phyloP scores from a whole-genome alignment of 768 basidiomycete genomes.

The Pisolithus orientalis region DNA sequence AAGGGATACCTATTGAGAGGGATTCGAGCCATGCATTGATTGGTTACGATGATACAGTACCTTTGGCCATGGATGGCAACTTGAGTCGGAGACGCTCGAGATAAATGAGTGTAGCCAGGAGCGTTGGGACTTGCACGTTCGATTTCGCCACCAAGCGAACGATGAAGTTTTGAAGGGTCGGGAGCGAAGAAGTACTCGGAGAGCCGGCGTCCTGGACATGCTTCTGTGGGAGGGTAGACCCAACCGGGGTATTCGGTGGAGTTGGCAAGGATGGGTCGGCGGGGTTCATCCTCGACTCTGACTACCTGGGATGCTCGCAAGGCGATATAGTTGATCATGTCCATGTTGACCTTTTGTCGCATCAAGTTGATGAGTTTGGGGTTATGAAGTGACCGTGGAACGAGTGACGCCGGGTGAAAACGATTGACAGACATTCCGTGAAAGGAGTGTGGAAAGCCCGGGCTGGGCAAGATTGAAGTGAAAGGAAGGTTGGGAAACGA shows the following conservation, averaged over 20 bases:
- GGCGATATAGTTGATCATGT: conserved; percentile 85
- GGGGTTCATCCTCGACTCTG: conserved; percentile 48
- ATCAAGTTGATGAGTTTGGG: conserved; percentile 76
- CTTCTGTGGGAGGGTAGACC: conserved; percentile 33
- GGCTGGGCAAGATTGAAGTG: background rate
- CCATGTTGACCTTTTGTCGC: conserved; percentile 66
- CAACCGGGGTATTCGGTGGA: conserved; percentile 63
- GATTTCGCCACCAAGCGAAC: conserved; percentile 69
- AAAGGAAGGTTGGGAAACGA: conserved; percentile 16
- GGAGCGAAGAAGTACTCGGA: conserved; percentile 29
- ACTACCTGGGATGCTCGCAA: conserved; percentile 73
- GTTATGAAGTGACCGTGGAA: conserved; percentile 72
- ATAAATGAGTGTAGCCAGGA: conserved; percentile 88
- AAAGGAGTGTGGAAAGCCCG: conserved; percentile 19
- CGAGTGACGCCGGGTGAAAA: conserved; percentile 75
- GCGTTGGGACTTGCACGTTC: conserved; percentile 85
- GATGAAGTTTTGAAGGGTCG: conserved; percentile 82
- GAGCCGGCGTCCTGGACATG: conserved; percentile 21
- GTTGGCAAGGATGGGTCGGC: conserved; percentile 43
- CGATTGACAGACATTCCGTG: conserved; percentile 31
- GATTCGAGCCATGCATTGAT: conserved; percentile 6
- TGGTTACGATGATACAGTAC: conserved; percentile 35
- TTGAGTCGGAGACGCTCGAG: conserved; percentile 80
- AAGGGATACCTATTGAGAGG: conserved; percentile 55
- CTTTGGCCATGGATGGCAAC: conserved; percentile 79